These are phyloP conservation scores for Microbotryomycetes sp. DNA, from an alignment of 1,284 basidiomycete genomes.

Conservation along the genomic window DNA sequence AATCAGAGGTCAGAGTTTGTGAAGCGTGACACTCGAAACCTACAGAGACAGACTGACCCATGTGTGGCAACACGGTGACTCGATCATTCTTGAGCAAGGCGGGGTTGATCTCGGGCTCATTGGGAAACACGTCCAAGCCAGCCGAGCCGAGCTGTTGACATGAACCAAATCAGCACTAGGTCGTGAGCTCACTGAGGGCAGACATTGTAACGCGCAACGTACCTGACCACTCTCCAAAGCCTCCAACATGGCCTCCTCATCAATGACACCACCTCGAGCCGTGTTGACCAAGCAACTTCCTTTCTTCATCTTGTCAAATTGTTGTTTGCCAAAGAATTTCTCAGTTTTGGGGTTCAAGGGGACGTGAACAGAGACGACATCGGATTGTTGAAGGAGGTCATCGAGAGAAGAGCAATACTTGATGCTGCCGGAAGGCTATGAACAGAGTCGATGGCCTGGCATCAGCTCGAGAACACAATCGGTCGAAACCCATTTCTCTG, in stretches of 20 bases:
- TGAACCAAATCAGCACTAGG: neutral
- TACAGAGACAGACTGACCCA: slow-evolving; percentile 60
- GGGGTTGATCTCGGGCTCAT: slow-evolving; percentile 74
- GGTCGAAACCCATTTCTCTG: too few species aligned
- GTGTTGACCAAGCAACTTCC: slow-evolving; percentile 57
- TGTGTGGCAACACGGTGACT: slow-evolving; percentile 71
- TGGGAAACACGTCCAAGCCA: slow-evolving; percentile 30
- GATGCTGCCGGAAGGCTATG: neutral
- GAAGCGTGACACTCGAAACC: slow-evolving; percentile 37
- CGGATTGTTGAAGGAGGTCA: slow-evolving; percentile 62
- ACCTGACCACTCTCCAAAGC: slow-evolving; percentile 30
- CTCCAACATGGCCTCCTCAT: slow-evolving; percentile 30
- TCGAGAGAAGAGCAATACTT: slow-evolving; percentile 60
- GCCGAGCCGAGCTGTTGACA: slow-evolving; percentile 16
- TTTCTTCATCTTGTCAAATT: slow-evolving; percentile 72
- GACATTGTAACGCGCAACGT: slow-evolving; percentile 4
- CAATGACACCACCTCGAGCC: slow-evolving; percentile 29
- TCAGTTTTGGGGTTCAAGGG: slow-evolving; percentile 60
- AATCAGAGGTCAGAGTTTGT: neutral
- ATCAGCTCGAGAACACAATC: too few species aligned
- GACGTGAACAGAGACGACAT: slow-evolving; percentile 57
- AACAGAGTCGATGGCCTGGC: too few species aligned
- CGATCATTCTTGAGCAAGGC: slow-evolving; percentile 70
- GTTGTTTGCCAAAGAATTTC: slow-evolving; percentile 65
- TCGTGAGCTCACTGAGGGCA: neutral